Evolutionary conservation across 345 rosid genomes (phyloP), one percentile per base, ranked within the genome.

Genomic region (Eutrema heterophyllum): DNA sequence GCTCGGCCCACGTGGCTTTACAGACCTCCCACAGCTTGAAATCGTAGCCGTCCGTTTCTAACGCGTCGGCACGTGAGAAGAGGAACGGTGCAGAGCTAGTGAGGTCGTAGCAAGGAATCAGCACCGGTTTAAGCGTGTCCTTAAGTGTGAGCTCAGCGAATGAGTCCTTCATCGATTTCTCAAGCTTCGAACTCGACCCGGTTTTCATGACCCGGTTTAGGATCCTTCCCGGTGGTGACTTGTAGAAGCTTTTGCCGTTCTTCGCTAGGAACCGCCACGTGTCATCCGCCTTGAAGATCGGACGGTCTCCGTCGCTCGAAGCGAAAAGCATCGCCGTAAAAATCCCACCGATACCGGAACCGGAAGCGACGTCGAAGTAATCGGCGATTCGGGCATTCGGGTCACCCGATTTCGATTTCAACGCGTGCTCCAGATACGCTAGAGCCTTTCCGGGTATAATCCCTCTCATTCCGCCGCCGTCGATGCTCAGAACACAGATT

Each of bases 271-370:
- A 85, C 39, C 79, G 76, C 98, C 98, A 94, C 40, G 98, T 91
- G 57, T 94, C 98, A 51, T 88, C 97, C 3, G 98, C 98, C 2
- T 83, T 77, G 52, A 82, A 86, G 69, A 89, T 85, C 43, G 98
- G 97, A 35, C 89, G 87, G 76, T 70, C 72, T 5, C 85, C 83
- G 64, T 91, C 97, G 58, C 76, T 87, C 26, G 96, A 83, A 8
- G 83, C 89, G 75, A 94, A 94, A 13, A 94, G 91, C 98, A 94
- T 89, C 72, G 97, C 86, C 71, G 97, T 85, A 87, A 94, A 91
- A 66, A 94, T 81, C 3, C 98, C 98, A 0, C 97, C 98, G 72
- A 94, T 72, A 16, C 96, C 93, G 3, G 96, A 83, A 26, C 98
- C 97, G 5, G 98, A 91, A 21, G 91, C 97, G 0, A 94, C 97